phyloP scores from a whole-genome alignment of 768 basidiomycete species.

The Sarcomyxa edulis region DNA sequence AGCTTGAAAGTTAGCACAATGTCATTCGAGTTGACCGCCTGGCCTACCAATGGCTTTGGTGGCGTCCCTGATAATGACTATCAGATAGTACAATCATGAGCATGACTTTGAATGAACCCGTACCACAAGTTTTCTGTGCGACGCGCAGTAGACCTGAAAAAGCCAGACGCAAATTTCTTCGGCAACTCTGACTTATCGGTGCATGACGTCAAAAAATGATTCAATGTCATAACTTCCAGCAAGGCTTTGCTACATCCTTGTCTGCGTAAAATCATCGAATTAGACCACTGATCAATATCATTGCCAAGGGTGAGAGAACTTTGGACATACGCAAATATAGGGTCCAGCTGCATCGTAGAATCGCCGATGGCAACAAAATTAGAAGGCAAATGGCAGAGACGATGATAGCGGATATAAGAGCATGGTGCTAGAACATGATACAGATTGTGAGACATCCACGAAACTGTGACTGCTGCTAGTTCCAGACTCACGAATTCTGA shows the following conservation, averaged over 20 bases:
- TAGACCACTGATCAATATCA: not conserved
- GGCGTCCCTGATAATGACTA: slow-evolving; percentile 3
- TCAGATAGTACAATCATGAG: not conserved
- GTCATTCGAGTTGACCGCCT: not conserved
- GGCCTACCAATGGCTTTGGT: slow-evolving; percentile 11
- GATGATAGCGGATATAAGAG: slow-evolving; percentile 13
- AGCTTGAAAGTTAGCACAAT: not conserved
- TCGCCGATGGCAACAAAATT: slow-evolving; percentile 19
- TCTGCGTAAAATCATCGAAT: not conserved
- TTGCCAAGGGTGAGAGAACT: not conserved
- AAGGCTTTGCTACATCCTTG: slow-evolving; percentile 16
- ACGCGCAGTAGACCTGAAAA: slow-evolving; percentile 4
- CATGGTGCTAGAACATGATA: slow-evolving; percentile 6
- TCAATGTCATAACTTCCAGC: slow-evolving; percentile 14
- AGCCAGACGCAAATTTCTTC: not conserved
- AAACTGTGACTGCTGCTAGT: too few species aligned
- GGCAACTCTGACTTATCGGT: not conserved
- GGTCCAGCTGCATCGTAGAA: slow-evolving; percentile 14
- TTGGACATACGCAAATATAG: slow-evolving; percentile 14
- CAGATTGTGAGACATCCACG: not conserved
- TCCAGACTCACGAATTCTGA: slow-evolving; percentile 4
- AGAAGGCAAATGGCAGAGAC: slow-evolving; percentile 10
- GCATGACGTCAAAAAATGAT: slow-evolving; percentile 9
- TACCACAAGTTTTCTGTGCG: slow-evolving; percentile 9
- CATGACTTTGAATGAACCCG: not conserved